A percentile compares a stretch with the other conserved stretches of the same genome.
Conservation (phyloP, 1,284 basidiomycete genomes). For the Boletus semigastroideus region DNA sequence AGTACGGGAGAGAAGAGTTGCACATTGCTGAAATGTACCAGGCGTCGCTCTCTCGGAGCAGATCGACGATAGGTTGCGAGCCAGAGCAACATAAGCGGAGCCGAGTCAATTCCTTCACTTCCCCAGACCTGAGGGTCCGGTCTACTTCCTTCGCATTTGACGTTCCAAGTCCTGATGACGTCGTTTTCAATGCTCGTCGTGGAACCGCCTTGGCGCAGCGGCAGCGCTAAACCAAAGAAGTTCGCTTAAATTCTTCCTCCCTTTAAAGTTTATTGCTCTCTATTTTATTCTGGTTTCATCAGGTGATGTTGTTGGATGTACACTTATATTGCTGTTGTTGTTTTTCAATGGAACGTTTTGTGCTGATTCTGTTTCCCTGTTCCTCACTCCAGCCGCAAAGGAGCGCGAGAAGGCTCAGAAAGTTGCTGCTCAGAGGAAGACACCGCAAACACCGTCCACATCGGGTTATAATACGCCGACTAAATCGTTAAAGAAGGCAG, state of each 20-base stretch:
- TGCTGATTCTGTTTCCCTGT: slow-evolving; percentile 43
- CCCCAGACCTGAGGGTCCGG: slow-evolving; percentile 27
- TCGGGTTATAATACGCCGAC: slow-evolving; percentile 33
- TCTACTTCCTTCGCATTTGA: slow-evolving; percentile 65
- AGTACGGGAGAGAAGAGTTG: slow-evolving; percentile 35
- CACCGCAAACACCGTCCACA: slow-evolving; percentile 31
- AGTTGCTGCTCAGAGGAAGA: slow-evolving; percentile 47
- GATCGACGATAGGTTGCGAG: slow-evolving; percentile 26
- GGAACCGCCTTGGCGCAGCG: slow-evolving; percentile 62
- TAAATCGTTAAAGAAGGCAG: slow-evolving; percentile 35
- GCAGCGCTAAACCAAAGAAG: slow-evolving; percentile 31
- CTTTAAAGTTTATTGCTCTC: slow-evolving; percentile 22
- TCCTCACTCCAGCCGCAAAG: slow-evolving; percentile 58
- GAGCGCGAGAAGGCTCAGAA: slow-evolving; percentile 75
- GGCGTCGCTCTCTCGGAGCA: slow-evolving; percentile 32
- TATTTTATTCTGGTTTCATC: slow-evolving; percentile 31
- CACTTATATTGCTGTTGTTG: slow-evolving; percentile 39
- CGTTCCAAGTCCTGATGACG: slow-evolving; percentile 85
- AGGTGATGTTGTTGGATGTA: slow-evolving; percentile 39
- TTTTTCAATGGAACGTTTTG: slow-evolving; percentile 37
- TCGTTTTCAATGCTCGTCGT: slow-evolving; percentile 75
- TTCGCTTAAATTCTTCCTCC: slow-evolving; percentile 20
- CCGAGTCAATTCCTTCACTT: slow-evolving; percentile 8
- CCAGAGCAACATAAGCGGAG: slow-evolving; percentile 10
- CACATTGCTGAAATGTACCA: slow-evolving; percentile 31